Conservation (phyloP, 768 basidiomycete species). For the Rubroboletus pulcherrimus region DNA sequence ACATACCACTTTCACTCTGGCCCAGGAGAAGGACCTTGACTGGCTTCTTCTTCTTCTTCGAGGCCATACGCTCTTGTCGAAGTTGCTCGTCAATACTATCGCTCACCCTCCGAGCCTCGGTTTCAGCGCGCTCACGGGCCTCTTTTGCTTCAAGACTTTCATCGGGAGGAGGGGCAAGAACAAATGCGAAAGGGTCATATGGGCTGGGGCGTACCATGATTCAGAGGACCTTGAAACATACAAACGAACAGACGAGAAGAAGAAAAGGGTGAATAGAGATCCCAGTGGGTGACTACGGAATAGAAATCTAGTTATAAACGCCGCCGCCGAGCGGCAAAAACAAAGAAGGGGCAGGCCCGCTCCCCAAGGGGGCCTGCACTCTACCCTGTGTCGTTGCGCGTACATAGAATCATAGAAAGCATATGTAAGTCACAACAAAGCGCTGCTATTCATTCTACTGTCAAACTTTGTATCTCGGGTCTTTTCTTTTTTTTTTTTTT, state of each 20-base stretch:
- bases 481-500: neutral
- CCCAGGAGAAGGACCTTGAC: constrained; percentile 75
- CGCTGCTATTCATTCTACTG: no score
- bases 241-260: neutral
- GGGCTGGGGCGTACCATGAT: constrained; percentile 34
- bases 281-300: no score
- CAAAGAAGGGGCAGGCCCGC: neutral
- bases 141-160: constrained; percentile 58
- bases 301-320: neutral
- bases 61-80: constrained; percentile 51
- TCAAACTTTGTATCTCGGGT: neutral
- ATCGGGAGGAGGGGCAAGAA: constrained; percentile 59
- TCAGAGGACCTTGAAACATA: neutral
- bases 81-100: constrained; percentile 77
- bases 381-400: no score
- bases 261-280: neutral
- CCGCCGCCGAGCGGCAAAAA: neutral
- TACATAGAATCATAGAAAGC: no score
- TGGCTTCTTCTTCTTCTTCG: constrained; percentile 62
- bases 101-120: constrained; percentile 58
- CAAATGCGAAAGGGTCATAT: constrained; percentile 60
- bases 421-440: neutral
- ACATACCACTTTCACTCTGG: constrained; percentile 65
- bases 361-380: no score
- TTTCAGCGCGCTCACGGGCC: constrained; percentile 56